phyloP scores from a whole-genome alignment of 331 rosid species.

The Acacia pycnantha region DNA sequence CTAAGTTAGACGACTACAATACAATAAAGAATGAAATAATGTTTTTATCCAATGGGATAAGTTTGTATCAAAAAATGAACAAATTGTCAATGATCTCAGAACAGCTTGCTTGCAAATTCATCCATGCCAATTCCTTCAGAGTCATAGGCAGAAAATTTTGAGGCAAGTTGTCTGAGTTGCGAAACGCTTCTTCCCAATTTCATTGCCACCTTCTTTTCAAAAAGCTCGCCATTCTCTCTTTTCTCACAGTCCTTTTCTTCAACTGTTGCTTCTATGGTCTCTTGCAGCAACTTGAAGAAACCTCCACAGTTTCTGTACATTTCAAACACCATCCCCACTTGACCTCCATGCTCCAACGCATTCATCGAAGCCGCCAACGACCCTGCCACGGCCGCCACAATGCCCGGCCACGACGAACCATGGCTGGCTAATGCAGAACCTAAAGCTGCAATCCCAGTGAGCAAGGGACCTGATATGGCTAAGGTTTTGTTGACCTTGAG shows the following conservation, averaged over 20 bases:
- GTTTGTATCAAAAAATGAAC: too few relatives aligned
- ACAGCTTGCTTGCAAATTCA: slow-evolving; percentile 22
- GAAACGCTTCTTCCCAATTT: slow-evolving; percentile 6
- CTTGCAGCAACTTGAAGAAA: slow-evolving; percentile 32
- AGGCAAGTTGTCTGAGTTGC: not conserved
- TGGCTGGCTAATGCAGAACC: slow-evolving; percentile 34
- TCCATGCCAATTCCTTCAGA: not conserved
- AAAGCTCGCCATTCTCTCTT: slow-evolving; percentile 2
- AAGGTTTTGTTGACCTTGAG: slow-evolving; percentile 53
- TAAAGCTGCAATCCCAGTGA: slow-evolving; percentile 42
- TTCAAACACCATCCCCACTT: slow-evolving; percentile 56
- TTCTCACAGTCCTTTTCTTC: not conserved
- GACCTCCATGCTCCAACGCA: slow-evolving; percentile 29
- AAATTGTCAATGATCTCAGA: not conserved
- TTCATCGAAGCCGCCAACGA: slow-evolving; percentile 40
- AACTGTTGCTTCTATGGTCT: not conserved
- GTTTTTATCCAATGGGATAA: not conserved
- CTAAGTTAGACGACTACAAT: not conserved
- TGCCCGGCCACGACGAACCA: slow-evolving; percentile 28
- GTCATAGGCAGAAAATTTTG: not conserved
- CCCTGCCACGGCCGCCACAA: slow-evolving; percentile 34
- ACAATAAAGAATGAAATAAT: not conserved
- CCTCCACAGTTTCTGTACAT: slow-evolving; percentile 53
- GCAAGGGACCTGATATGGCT: slow-evolving; percentile 53
- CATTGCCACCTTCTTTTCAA: not conserved